Base-by-base conservation (phyloP, 306 rosid species). In the Vachellia pachyceras region DNA sequence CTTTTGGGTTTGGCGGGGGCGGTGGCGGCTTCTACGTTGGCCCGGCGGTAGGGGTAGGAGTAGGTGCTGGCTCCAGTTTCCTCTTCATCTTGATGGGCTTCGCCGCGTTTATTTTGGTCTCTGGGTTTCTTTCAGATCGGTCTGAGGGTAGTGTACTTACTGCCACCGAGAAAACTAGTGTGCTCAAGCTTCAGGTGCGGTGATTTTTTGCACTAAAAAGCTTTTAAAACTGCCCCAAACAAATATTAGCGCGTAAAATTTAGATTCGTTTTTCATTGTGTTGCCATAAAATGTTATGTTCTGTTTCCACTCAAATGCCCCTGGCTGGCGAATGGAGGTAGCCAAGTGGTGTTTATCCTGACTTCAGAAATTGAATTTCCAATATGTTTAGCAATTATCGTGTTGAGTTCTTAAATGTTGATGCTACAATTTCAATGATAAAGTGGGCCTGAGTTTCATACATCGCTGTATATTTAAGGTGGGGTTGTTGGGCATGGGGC, bases 401-500 rank as follows among this genome's bases (percentile, higher is more conserved):
- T 49, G 42, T 54, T 54, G 46, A 33, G 35, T 14, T 25, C 14
- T 71, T 5, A 71, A 29, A 42, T 44, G 39, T 69, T 23, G 39
- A 29, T 50, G 46, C 46, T 52, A 17, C 40, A 8, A 41, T 4
- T 13, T 45, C 49, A 36, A 50, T 52, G 58, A 47, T 41, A 39
- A 55, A 2, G 73, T 67, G 80, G 40, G 72, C 80, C 65, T 79
- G 73, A 25, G 58, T 45, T 75, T 35, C 71, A 52, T 64, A 37
- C 55, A 35, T 75, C 55, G n/a, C 64, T 84, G 17, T 63, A 58
- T 40, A 52, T 82, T 35, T 54, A 22, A 95, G 99, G 99, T 93
- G 69, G 99, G 98, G 63, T 84, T 95, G 89, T 86, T 93, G 89
- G 99, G 99, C 54, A 87, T 90, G 96, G 99, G 89, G 45, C 90